Base-by-base conservation (phyloP, 164 flowering plant species). In the Hamamelis virginiana region DNA sequence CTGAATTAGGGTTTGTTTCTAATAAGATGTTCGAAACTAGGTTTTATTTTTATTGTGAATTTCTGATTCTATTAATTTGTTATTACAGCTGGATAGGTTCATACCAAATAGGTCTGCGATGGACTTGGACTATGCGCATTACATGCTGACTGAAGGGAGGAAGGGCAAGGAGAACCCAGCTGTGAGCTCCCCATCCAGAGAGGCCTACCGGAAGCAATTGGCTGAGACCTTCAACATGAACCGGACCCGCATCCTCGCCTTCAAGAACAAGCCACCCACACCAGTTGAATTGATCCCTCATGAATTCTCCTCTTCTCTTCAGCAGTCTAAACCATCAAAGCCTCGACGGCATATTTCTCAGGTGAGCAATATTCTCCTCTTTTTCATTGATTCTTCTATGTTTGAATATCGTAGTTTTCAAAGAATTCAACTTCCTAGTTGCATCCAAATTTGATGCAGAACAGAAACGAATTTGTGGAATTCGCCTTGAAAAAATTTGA, bases 101-200 rank as follows among this genome's bases (percentile, higher is more conserved):
- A 74, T 74, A 22, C 76, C 76, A 11, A 74, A 74, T 38, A 64
- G 76, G 4, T 74, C 76, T 3, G 76, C 69, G 16, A 74, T 69
- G 72, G 69, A 74, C 46, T 63, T 74, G 3, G 76, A 69, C 53
- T 74, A 38, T 57, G 76, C 72, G 5, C 72, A 64, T 48, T 74
- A 74, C 72, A 69, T 74, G 76, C 58, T 74, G 9, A 68, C 41
- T 0, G 68, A 51, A 11, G 72, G 43, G 15, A 47, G 23, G 28
- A 43, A 28, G 25, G 48, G 23, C 19, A 69, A 68, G 11, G 64
- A 69, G 21, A 63, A 22, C 18, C 41, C 44, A 1, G 64, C 5
- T 19, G 27, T 51, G 1, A 43, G 26, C 63, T 74, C 76, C 45
- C 65, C 72, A 28, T 47, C 69, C 0, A 55, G 16, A 56, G 65